These are phyloP conservation scores for Teratosphaeria epicoccoides DNA, from an alignment of 2,329 filamentous ascomycete genomes.

Conservation along the genomic window DNA sequence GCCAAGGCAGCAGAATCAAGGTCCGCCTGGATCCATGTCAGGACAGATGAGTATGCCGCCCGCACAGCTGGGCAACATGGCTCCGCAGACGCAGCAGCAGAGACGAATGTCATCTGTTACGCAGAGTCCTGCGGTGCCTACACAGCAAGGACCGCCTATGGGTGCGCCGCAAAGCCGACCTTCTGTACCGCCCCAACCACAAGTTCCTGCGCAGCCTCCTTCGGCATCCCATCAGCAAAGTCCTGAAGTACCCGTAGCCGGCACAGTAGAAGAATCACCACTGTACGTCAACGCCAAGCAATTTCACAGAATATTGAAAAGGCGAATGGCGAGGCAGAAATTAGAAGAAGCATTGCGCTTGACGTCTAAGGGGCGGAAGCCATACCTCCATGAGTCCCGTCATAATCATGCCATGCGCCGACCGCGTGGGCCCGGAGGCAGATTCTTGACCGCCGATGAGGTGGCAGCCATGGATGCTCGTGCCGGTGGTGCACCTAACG, in stretches of 20 bases:
- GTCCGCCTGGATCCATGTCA: conserved; percentile 33
- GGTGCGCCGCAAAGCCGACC: conserved; percentile 36
- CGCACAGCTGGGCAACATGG: conserved; percentile 43
- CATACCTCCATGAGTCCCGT: conserved; percentile 91
- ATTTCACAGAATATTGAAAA: conserved; percentile 92
- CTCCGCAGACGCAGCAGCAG: conserved; percentile 28
- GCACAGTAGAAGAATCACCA: conserved; percentile 74
- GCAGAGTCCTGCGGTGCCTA: conserved; percentile 48
- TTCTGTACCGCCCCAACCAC: conserved; percentile 31
- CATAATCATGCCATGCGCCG: conserved; percentile 98
- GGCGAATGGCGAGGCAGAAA: conserved; percentile 82
- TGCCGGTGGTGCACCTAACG: background rate
- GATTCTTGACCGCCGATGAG: conserved; percentile 93
- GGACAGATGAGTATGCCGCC: conserved; percentile 41
- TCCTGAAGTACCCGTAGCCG: conserved; percentile 47
- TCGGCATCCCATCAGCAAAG: conserved; percentile 46
- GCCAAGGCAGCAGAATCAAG: conserved; percentile 57
- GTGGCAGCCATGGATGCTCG: conserved; percentile 68
- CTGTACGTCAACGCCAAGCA: conserved; percentile 98
- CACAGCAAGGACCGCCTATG: conserved; percentile 26
- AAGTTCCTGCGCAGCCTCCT: conserved; percentile 65
- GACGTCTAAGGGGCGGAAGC: conserved; percentile 91
- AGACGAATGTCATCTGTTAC: conserved; percentile 62
- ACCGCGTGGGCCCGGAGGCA: conserved; percentile 83
- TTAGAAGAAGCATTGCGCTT: conserved; percentile 84